Conservation (phyloP, 257 asterid species). For the Solanum megistacrolobum region DNA sequence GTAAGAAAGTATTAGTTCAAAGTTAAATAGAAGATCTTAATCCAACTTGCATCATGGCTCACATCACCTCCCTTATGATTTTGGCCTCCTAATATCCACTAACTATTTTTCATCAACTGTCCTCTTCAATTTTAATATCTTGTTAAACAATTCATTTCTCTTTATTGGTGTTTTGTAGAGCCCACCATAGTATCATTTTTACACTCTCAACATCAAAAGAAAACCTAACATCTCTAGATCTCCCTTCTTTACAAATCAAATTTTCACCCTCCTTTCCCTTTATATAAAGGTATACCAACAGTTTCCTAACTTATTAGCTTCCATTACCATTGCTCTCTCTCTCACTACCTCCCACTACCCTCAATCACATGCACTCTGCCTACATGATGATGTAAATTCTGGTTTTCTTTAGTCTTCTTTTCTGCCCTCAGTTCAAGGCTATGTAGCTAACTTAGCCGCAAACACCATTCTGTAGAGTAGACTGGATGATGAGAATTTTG, state of each 20-base stretch:
- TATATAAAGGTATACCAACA: background rate
- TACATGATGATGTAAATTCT: background rate
- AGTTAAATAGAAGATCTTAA: background rate
- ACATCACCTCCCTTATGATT: background rate
- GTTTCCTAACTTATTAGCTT: background rate
- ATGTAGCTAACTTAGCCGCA: slow-evolving; percentile 10
- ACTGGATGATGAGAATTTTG: background rate
- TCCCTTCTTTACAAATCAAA: background rate
- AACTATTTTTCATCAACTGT: background rate
- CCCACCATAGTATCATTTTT: background rate
- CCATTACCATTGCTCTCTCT: background rate
- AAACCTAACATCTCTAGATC: background rate
- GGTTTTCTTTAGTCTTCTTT: background rate
- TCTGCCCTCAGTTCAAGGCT: slow-evolving; percentile 2
- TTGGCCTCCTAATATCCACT: background rate
- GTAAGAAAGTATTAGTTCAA: background rate
- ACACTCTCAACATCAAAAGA: background rate
- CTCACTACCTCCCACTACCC: background rate
- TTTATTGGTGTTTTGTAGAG: background rate
- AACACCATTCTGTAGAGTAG: slow-evolving; percentile 6
- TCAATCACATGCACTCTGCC: background rate
- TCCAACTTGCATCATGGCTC: background rate
- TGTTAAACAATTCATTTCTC: background rate
- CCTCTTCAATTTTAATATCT: background rate
- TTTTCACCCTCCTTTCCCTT: background rate